Base-by-base conservation (phyloP, 495 filamentous ascomycete species). In the Neurospora sp. region DNA sequence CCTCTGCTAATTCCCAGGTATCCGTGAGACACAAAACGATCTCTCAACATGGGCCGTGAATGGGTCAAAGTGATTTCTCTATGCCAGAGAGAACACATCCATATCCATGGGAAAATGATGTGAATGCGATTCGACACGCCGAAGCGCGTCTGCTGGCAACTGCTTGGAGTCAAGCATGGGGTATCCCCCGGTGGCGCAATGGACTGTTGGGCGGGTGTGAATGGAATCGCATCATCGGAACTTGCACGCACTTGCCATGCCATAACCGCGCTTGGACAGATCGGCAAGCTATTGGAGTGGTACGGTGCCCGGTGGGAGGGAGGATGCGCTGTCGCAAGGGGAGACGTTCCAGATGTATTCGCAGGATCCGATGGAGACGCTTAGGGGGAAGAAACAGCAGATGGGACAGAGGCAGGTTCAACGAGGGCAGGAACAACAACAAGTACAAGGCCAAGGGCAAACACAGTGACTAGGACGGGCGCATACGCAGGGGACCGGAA, bases 231-330 rank as follows among this genome's bases (percentile, higher is more conserved):
- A 31, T 61, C 9, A 5, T 61, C 48, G 53, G 22, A 61, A 17
- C 48, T 65, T 37, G 53, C 53, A 35, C 53, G 27, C 53, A 65
- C 53, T 35, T 65, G 27, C 22, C 4, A 3, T 35, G 53, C 53
- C 0, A 3, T 61, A 2, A 77, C 76, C 7, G 83, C 84, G 10
- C 70, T 88, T 10, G 82, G 84, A 31, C 80, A 79, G 16, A 83
- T 86, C 16, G 76, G 75, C 31, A 79, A 81, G 8, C 85, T 84
- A 6, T 76, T 88, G 17, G 79, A 80, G 37, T 81, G 79, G 48
- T 87, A 84, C 74, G 85, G 86, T 38, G 81, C 84, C 61, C 79
- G 85, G 6, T 88, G 86, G 86, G 81, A 85, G 10, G 79, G 81
- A 85, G 16, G 79, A 85, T 70, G 82, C 83, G 8, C 73, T 82